A percentile compares a stretch with the other conserved stretches of the same genome.
Evolutionary conservation across 1,284 basidiomycete species (phyloP).

Genomic region (Veloboletus limbatus): DNA sequence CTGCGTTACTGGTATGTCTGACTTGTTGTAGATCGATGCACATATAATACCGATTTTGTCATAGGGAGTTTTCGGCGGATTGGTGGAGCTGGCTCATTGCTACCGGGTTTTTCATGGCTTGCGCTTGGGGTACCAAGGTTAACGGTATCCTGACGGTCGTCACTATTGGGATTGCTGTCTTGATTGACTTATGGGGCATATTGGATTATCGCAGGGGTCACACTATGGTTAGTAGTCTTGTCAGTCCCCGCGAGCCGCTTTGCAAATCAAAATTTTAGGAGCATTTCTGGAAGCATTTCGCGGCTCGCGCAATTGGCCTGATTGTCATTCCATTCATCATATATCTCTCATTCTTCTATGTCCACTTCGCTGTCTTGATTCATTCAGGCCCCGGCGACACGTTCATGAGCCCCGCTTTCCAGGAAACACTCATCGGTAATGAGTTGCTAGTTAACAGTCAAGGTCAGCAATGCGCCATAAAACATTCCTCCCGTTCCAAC

Average conservation of each 20-base stretch:
- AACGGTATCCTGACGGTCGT: conserved; percentile 93
- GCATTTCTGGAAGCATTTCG: conserved; percentile 88
- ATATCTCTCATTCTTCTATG: conserved; percentile 95
- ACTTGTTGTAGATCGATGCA: neutral
- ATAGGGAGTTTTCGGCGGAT: conserved; percentile 76
- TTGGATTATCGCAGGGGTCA: conserved; percentile 84
- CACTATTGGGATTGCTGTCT: conserved; percentile 87
- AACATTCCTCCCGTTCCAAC: conserved; percentile 7
- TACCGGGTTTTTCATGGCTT: conserved; percentile 92
- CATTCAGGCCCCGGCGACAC: conserved; percentile 90
- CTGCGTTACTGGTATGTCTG: conserved; percentile 78
- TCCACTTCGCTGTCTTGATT: conserved; percentile 92
- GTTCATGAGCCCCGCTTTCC: conserved; percentile 98
- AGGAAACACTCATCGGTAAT: conserved; percentile 92
- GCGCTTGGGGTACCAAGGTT: conserved; percentile 97
- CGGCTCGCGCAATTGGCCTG: conserved; percentile 82
- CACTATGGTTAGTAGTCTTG: conserved; percentile 64
- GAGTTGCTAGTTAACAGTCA: conserved; percentile 88
- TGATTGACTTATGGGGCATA: conserved; percentile 94
- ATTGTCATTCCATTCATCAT: conserved; percentile 86
- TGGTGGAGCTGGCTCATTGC: conserved; percentile 97
- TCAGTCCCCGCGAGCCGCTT: neutral
- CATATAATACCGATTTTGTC: neutral
- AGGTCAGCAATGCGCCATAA: conserved; percentile 48
- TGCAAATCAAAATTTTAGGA: conserved; percentile 50